A percentile compares a stretch with the other conserved stretches of the same genome.
Evolutionary conservation across 345 rosid genomes (phyloP).

Genomic region (Microthlaspi erraticum): DNA sequence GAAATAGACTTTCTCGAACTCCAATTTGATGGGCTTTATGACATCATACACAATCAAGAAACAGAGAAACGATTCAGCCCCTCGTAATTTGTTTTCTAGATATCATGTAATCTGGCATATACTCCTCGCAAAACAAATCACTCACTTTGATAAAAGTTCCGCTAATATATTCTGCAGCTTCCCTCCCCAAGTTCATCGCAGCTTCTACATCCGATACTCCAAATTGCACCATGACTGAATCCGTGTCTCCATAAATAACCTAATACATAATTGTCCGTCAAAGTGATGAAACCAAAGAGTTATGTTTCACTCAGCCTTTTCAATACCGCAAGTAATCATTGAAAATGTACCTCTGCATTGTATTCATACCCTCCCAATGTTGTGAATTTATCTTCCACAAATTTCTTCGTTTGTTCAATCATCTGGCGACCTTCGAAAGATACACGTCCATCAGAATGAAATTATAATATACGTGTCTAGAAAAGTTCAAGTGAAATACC

Average conservation of each 20-base stretch:
- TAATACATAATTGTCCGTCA: conserved; percentile 41
- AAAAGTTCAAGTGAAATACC: conserved; percentile 54
- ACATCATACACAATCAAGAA: conserved; percentile 39
- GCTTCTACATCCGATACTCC: conserved; percentile 77
- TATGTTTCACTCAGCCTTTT: conserved; percentile 22
- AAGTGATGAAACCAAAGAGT: conserved; percentile 7
- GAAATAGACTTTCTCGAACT: conserved; percentile 96
- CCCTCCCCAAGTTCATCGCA: conserved; percentile 92
- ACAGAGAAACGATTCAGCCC: conserved; percentile 19
- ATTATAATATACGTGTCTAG: conserved; percentile 8
- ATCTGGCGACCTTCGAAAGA: conserved; percentile 81
- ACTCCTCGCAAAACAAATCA: conserved; percentile 25
- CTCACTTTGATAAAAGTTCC: conserved; percentile 81
- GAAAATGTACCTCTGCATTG: conserved; percentile 77
- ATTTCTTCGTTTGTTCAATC: conserved; percentile 95
- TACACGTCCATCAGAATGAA: conserved; percentile 41
- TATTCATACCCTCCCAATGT: conserved; percentile 72
- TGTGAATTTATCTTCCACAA: conserved; percentile 90
- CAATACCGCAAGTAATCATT: conserved; percentile 21
- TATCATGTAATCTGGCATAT: conserved; percentile 20
- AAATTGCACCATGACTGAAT: conserved; percentile 99
- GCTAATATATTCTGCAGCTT: conserved; percentile 92
- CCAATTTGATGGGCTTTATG: conserved; percentile 95
- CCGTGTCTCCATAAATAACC: conserved; percentile 99
- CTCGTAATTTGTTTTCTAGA: conserved; percentile 13